Conservation (phyloP, 768 basidiomycete genomes). For the Lactarius indigo region DNA sequence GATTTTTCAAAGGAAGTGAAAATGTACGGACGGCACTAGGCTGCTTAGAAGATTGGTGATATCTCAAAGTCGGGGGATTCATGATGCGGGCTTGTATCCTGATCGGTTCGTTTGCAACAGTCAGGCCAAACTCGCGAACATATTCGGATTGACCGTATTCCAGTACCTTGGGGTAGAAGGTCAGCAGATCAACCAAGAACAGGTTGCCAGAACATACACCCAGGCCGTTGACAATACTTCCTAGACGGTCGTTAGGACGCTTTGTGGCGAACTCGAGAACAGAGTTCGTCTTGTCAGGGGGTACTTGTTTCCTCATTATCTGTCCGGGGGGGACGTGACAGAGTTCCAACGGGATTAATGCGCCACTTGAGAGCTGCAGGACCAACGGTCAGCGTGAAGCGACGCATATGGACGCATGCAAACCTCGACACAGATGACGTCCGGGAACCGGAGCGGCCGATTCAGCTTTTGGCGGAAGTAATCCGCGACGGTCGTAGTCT, state of each 20-base stretch:
- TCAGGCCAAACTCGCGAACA: slow-evolving; percentile 64
- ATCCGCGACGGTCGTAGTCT: slow-evolving; percentile 51
- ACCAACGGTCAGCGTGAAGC: neutral
- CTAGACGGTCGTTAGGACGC: slow-evolving; percentile 54
- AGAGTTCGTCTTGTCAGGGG: slow-evolving; percentile 58
- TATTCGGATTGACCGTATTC: slow-evolving; percentile 47
- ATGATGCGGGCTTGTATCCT: slow-evolving; percentile 60
- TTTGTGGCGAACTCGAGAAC: slow-evolving; percentile 68
- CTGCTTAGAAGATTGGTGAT: slow-evolving; percentile 56
- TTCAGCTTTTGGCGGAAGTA: slow-evolving; percentile 58
- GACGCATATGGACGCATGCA: slow-evolving; percentile 22
- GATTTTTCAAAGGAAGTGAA: neutral
- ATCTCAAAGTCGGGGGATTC: slow-evolving; percentile 60
- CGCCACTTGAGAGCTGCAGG: slow-evolving; percentile 54
- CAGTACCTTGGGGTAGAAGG: slow-evolving; percentile 42
- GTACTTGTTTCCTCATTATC: slow-evolving; percentile 69
- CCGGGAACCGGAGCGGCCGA: slow-evolving; percentile 53
- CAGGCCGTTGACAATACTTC: slow-evolving; percentile 51
- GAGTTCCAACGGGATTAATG: slow-evolving; percentile 63
- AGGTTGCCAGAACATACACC: slow-evolving; percentile 35
- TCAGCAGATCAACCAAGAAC: neutral
- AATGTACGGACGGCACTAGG: slow-evolving; percentile 49
- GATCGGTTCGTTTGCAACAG: slow-evolving; percentile 53
- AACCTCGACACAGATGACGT: slow-evolving; percentile 68
- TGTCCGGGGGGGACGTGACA: slow-evolving; percentile 64